Evolutionary conservation across 805 yeast genomes (phyloP).

Genomic region (Tetrapisispora fleetii): DNA sequence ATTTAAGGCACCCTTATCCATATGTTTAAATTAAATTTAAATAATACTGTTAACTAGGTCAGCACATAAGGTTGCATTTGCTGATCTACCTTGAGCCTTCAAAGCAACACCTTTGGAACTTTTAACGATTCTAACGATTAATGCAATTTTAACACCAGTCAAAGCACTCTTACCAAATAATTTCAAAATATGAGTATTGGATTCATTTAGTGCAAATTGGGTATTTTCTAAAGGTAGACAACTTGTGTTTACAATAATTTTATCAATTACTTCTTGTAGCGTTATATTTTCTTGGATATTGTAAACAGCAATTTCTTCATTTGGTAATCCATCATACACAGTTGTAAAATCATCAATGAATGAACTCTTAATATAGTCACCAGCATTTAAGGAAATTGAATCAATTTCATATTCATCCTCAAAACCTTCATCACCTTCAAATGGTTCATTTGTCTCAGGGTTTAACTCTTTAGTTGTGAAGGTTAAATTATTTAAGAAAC

Average conservation of each 20-base stretch:
- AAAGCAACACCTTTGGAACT: slow-evolving; percentile 41
- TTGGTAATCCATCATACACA: slow-evolving; percentile 61
- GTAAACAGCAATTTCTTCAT: slow-evolving; percentile 56
- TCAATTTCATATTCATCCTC: slow-evolving; percentile 91
- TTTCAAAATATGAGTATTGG: slow-evolving; percentile 59
- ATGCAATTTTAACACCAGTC: slow-evolving; percentile 34
- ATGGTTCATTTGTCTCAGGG: slow-evolving; percentile 55
- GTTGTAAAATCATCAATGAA: slow-evolving; percentile 67
- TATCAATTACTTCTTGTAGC: slow-evolving; percentile 48
- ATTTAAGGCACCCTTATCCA: neutral
- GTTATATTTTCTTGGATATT: slow-evolving; percentile 42
- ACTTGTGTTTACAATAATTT: slow-evolving; percentile 43
- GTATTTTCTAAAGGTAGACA: slow-evolving; percentile 69
- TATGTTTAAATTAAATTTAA: slow-evolving; percentile 4
- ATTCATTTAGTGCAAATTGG: slow-evolving; percentile 49
- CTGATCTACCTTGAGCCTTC: slow-evolving; percentile 50
- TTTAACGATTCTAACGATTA: slow-evolving; percentile 46
- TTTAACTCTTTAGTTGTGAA: slow-evolving; percentile 75
- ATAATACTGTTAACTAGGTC: slow-evolving; percentile 24
- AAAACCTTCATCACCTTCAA: slow-evolving; percentile 71
- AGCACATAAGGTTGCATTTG: slow-evolving; percentile 31
- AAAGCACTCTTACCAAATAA: slow-evolving; percentile 63
- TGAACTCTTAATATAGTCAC: slow-evolving; percentile 73
- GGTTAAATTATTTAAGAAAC: slow-evolving; percentile 56
- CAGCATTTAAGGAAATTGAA: slow-evolving; percentile 57